Conservation (phyloP, 23 red algal species). For the Chondrus crispus region DNA sequence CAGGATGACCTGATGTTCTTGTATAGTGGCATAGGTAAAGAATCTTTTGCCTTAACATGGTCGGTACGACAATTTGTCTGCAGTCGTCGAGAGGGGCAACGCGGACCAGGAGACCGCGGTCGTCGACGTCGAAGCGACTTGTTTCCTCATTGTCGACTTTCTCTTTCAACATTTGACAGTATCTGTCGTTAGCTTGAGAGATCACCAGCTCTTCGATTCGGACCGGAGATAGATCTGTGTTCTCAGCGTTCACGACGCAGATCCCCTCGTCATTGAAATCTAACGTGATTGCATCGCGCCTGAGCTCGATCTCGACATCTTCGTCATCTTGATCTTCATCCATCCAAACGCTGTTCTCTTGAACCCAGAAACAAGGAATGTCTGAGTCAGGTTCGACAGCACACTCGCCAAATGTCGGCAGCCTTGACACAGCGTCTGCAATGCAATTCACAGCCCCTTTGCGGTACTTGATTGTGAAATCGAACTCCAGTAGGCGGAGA, state of each 20-base stretch:
- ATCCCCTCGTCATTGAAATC: too few species aligned
- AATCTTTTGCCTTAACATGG: background rate
- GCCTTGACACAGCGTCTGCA: background rate
- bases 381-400: background rate
- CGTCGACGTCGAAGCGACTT: background rate
- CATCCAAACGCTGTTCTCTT: too few species aligned
- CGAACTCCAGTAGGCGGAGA: background rate
- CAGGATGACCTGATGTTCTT: slow-evolving; percentile 10
- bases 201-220: background rate
- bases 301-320: too few species aligned
- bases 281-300: too few species aligned
- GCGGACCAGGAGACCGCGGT: background rate
- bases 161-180: background rate
- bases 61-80: background rate
- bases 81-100: background rate
- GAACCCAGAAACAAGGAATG: background rate
- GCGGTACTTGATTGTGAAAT: background rate
- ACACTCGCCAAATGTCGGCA: background rate
- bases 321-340: too few species aligned
- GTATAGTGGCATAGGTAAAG: background rate
- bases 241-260: too few species aligned
- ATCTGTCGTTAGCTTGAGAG: background rate
- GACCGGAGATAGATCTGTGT: background rate
- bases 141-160: too few species aligned
- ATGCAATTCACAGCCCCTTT: background rate